Percentiles rank a stretch among this genome's conserved stretches.
Evolutionary conservation across 139 green algal genomes (phyloP).

Genomic region (Mesostigma viride): DNA sequence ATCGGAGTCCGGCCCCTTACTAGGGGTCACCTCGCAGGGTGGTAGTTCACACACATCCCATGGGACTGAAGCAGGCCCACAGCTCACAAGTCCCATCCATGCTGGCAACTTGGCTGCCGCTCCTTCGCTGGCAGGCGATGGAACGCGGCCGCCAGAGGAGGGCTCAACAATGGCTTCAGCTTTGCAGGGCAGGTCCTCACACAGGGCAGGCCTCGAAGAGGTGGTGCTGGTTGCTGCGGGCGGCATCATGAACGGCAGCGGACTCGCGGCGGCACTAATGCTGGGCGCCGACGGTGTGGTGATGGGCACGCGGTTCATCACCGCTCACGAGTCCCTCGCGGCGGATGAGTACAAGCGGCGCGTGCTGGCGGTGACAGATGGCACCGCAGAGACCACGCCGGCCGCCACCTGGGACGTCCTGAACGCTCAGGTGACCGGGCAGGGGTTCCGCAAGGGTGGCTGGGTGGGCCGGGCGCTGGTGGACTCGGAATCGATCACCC

Average conservation of each 20-base stretch:
- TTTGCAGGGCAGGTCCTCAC: background rate
- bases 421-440: too few species aligned
- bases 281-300: slow-evolving; percentile 12
- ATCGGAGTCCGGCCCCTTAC: background rate
- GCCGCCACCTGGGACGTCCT: too few species aligned
- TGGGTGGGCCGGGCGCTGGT: too few species aligned
- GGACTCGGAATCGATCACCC: too few species aligned
- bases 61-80: background rate
- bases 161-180: background rate
- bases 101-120: background rate
- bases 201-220: background rate
- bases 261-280: slow-evolving; percentile 19
- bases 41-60: background rate
- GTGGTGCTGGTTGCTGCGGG: slow-evolving; percentile 18
- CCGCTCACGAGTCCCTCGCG: background rate
- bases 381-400: background rate
- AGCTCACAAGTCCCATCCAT: background rate
- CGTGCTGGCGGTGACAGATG: background rate
- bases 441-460: too few species aligned
- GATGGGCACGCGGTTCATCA: background rate
- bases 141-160: too few species aligned
- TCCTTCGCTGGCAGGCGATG: background rate
- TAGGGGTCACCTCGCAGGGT: background rate
- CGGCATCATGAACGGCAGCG: slow-evolving; percentile 13
- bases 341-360: background rate